Evolutionary conservation across 164 flowering plant species (phyloP), one percentile per base, ranked within the genome.

Genomic region (Sextonia rubra): DNA sequence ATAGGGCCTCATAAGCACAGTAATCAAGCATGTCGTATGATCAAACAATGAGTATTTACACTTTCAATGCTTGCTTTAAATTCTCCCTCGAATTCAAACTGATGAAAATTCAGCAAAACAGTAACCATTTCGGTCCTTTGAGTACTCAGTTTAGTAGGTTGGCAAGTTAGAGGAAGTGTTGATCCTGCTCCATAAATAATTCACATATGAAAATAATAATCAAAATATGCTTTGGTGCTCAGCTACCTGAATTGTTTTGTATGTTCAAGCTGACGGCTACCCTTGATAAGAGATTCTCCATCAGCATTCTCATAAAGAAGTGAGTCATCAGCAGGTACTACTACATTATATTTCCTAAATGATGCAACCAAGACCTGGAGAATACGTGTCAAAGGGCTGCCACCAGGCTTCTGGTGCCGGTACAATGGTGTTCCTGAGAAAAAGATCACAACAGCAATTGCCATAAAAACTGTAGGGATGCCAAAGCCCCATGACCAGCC

Each of bases 401-500:
- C 86, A 29, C 83, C 86, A 3, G 88, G 86, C 29, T 70, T 82
- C 68, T 85, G 88, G 66, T 75, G 60, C 15, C 88, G 75, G 58
- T 78, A 85, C 71, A 77, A 30, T 4, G 76, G 74, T 1, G 85
- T 78, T 8, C 88, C 88, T 7, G 80, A 78, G 66, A 85, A 83
- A 83, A 85, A 85, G 72, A 78, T 77, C 9, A 76, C 71, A 0
- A 85, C 80, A 12, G 92, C 92, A 60, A 85, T 73, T 22, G 86
- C 89, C 92, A 88, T 88, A 0, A 85, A 80, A 3, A 80, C 90
- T 7, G 92, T 84, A 3, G 90, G 92, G 56, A 88, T 81, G 4
- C 92, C 92, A 64, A 88, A 86, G 0, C 92, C 92, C 88, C 87
- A 85, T 3, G 83, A 82, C 90, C 89, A 88, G 3, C 92, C 88